phyloP scores from a whole-genome alignment of 768 basidiomycete genomes.

The Naganishia vaughanmartiniae region DNA sequence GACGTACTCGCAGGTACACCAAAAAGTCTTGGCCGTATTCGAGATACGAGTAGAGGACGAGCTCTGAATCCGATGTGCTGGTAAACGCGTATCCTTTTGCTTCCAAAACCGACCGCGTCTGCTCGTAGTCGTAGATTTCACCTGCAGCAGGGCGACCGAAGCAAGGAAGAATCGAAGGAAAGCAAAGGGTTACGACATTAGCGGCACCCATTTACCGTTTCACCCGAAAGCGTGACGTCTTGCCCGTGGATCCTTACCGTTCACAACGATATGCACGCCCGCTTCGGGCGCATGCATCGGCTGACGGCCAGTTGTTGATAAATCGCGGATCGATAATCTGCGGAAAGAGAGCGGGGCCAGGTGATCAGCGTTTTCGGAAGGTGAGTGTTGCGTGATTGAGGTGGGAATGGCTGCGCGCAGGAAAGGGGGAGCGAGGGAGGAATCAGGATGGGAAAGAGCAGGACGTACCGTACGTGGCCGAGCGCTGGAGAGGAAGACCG shows the following conservation, averaged over 20 bases:
- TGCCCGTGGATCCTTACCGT: conserved; percentile 36
- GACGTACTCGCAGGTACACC: conserved; percentile 30
- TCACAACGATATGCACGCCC: conserved; percentile 42
- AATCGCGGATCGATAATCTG: conserved; percentile 44
- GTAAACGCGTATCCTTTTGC: conserved; percentile 35
- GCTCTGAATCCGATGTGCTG: conserved; percentile 40
- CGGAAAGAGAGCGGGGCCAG: too few relatives aligned
- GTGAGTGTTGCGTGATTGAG: neutral
- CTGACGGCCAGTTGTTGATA: conserved; percentile 39
- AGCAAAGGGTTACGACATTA: too few relatives aligned
- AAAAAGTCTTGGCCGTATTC: conserved; percentile 42
- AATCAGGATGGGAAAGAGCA: neutral
- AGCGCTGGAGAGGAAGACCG: conserved; percentile 5
- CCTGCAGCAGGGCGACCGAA: neutral
- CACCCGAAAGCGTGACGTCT: too few relatives aligned
- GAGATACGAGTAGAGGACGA: conserved; percentile 42
- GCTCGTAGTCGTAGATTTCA: conserved; percentile 36
- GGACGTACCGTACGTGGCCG: conserved; percentile 33
- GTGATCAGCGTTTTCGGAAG: neutral
- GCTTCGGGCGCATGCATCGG: conserved; percentile 39
- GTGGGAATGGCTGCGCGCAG: neutral
- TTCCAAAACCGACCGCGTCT: conserved; percentile 32
- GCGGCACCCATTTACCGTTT: too few relatives aligned
- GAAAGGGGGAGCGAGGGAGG: neutral
- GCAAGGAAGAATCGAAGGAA: too few relatives aligned